phyloP scores from a whole-genome alignment of 768 basidiomycete genomes.

The Amanita muscaria region DNA sequence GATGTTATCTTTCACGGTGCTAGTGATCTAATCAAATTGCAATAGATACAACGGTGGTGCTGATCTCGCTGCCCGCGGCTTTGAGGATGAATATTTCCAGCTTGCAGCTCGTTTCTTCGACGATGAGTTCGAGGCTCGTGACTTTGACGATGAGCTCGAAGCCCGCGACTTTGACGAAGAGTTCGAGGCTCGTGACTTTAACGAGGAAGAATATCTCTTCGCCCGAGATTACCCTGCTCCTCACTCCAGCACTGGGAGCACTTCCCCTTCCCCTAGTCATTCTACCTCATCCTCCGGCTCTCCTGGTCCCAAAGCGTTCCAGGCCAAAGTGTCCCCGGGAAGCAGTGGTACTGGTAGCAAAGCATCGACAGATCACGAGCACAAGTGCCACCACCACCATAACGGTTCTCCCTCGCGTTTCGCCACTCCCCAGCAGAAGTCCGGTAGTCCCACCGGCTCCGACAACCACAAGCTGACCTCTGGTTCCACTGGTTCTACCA shows the following conservation, averaged over 20 bases:
- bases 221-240: neutral
- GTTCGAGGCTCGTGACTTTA: constrained; percentile 2
- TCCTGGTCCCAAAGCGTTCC: too few species aligned
- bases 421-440: neutral
- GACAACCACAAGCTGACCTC: too few species aligned
- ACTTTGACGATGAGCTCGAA: neutral
- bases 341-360: too few species aligned
- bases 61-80: neutral
- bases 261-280: too few species aligned
- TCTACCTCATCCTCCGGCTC: too few species aligned
- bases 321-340: too few species aligned
- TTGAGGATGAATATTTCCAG: neutral
- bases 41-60: neutral
- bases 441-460: too few species aligned
- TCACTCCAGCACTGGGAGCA: neutral
- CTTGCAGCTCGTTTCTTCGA: neutral
- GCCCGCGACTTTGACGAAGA: constrained; percentile 2
- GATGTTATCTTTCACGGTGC: neutral
- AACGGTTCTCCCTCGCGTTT: neutral
- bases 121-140: neutral
- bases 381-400: too few species aligned
- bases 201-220: neutral
- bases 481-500: neutral
- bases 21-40: neutral
- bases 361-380: too few species aligned